Evolutionary conservation across 2,329 filamentous ascomycete species (phyloP).

Genomic region (Penicillium sclerotiorum): DNA sequence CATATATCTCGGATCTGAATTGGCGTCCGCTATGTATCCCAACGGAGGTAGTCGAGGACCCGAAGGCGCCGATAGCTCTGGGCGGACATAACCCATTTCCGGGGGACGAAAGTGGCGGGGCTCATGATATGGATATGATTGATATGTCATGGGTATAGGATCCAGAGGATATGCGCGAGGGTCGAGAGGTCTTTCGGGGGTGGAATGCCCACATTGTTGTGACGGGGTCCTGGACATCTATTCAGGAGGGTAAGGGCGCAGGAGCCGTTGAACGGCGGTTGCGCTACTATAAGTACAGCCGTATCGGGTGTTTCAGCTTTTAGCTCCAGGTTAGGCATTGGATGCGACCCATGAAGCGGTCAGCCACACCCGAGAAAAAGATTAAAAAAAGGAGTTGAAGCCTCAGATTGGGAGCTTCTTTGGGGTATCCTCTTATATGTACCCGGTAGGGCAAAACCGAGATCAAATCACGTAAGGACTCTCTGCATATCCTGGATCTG

Average conservation of each 20-base stretch:
- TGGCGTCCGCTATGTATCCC: slow-evolving; percentile 18
- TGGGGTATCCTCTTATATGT: no score
- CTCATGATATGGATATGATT: slow-evolving; percentile 23
- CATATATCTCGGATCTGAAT: slow-evolving; percentile 26
- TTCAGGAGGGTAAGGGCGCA: slow-evolving; percentile 12
- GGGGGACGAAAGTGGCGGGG: slow-evolving; percentile 22
- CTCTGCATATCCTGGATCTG: slow-evolving; percentile 24
- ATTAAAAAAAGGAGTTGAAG: not conserved
- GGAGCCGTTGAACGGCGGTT: slow-evolving; percentile 13
- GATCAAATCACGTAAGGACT: not conserved
- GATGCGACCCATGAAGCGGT: slow-evolving; percentile 20
- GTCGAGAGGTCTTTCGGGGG: slow-evolving; percentile 26
- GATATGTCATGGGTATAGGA: slow-evolving; percentile 19
- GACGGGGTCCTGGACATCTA: slow-evolving; percentile 38
- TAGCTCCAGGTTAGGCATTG: slow-evolving; percentile 15
- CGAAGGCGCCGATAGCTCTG: slow-evolving; percentile 11
- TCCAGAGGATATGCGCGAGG: slow-evolving; percentile 14
- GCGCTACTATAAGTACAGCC: slow-evolving; percentile 17
- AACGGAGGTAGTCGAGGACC: slow-evolving; percentile 19
- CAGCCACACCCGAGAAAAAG: slow-evolving; percentile 14
- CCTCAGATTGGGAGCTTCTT: no score
- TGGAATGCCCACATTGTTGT: slow-evolving; percentile 31
- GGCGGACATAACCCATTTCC: slow-evolving; percentile 21
- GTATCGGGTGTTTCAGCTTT: slow-evolving; percentile 12
- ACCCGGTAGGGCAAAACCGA: no score